Evolutionary conservation across 345 rosid species (phyloP).

Genomic region (Camelina sativa): DNA sequence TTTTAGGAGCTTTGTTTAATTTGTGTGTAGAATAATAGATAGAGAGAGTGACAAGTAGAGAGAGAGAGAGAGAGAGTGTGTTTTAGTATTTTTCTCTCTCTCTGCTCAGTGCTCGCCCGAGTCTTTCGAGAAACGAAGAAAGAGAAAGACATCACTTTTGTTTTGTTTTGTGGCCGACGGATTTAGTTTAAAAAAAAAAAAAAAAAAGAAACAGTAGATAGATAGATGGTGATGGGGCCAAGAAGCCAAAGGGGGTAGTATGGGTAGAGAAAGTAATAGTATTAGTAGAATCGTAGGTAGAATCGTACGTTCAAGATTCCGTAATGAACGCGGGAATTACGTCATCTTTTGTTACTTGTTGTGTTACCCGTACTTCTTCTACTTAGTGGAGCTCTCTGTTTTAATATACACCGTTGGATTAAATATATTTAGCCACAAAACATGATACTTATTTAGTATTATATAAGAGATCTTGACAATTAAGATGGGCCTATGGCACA

Average conservation of each 20-base stretch:
- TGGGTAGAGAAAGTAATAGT: too few relatives aligned
- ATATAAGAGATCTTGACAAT: too few relatives aligned
- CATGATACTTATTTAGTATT: too few relatives aligned
- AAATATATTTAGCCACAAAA: too few relatives aligned
- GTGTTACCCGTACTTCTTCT: slow-evolving; percentile 35
- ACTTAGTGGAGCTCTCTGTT: slow-evolving; percentile 7
- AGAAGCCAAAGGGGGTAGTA: neutral
- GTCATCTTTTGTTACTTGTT: neutral
- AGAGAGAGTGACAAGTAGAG: slow-evolving; percentile 20
- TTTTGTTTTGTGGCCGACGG: slow-evolving; percentile 39
- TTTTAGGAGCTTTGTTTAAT: slow-evolving; percentile 18
- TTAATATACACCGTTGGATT: slow-evolving; percentile 28
- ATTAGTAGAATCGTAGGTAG: neutral
- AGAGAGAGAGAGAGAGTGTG: slow-evolving; percentile 11
- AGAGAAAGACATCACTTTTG: neutral
- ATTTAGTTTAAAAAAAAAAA: slow-evolving; percentile 29
- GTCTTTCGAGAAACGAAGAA: slow-evolving; percentile 17
- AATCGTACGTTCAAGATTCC: slow-evolving; percentile 40
- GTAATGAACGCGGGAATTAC: slow-evolving; percentile 35
- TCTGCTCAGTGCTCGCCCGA: slow-evolving; percentile 37
- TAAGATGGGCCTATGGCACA: too few relatives aligned
- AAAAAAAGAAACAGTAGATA: neutral
- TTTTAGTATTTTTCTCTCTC: neutral
- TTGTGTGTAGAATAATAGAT: slow-evolving; percentile 6
- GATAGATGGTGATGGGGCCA: neutral